phyloP scores from a whole-genome alignment of 352 stramenopile species.

The Phytophthora megakarya region DNA sequence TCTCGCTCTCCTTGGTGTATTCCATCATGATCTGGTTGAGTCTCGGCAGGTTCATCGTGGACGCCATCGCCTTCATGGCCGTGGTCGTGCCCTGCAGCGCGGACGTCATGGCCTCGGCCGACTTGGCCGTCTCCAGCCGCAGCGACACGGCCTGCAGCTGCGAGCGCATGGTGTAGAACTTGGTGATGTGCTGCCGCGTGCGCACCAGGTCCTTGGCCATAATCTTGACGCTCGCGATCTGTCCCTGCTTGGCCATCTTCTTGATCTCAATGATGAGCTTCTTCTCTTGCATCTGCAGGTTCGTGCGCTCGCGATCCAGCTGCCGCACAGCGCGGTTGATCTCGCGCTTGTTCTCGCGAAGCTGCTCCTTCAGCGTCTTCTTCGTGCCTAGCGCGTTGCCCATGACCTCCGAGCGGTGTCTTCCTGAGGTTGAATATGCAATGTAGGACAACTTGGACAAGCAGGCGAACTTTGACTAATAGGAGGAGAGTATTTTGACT shows the following conservation, averaged over 20 bases:
- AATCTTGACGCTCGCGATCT: constrained; percentile 97
- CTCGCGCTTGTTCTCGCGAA: constrained; percentile 98
- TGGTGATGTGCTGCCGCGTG: constrained; percentile 96
- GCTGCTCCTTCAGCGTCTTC: constrained; percentile 88
- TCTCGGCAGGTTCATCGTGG: constrained; percentile 95
- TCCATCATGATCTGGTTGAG: constrained; percentile 99
- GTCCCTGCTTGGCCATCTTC: constrained; percentile 95
- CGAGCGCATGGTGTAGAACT: constrained; percentile 98
- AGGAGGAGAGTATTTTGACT: neutral
- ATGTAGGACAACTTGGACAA: neutral
- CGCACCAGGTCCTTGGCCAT: constrained; percentile 97
- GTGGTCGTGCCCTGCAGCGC: constrained; percentile 83
- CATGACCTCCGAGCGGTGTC: constrained; percentile 39
- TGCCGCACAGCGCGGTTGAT: constrained; percentile 96
- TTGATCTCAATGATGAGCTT: constrained; percentile 98
- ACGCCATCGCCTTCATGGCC: constrained; percentile 88
- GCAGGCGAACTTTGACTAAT: neutral
- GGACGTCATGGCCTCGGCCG: constrained; percentile 95
- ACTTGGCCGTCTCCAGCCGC: constrained; percentile 95
- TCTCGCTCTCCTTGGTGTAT: constrained; percentile 98
- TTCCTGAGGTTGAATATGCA: neutral
- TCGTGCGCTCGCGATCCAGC: constrained; percentile 95
- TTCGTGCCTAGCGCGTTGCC: constrained; percentile 77
- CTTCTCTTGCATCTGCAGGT: constrained; percentile 93
- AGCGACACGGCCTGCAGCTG: constrained; percentile 96